Base-by-base conservation (phyloP, 1,284 basidiomycete genomes). In the Phylloporus gajari region DNA sequence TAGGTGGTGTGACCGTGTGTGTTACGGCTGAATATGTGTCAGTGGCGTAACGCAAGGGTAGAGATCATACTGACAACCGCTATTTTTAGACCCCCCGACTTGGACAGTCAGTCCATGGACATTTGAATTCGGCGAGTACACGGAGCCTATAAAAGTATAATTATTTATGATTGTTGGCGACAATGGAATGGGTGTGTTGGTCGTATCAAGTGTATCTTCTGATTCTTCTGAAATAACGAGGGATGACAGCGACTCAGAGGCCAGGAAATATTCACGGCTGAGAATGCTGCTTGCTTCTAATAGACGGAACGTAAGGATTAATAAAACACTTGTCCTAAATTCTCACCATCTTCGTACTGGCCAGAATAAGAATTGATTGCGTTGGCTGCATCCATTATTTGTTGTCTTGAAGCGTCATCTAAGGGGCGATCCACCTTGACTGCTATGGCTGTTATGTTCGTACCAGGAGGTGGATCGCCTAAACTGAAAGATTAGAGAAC, bases 371-470 rank as follows among this genome's bases (percentile, higher is more conserved):
- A 60, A 11, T 32, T 63, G 32, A 71, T 23, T 15, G 58, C 63
- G 5, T 60, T 62, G 0, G 27, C 40, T 7, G 70, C 70, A 15
- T 70, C 53, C 5, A 64, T 21, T n/a, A 74, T 19, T 11, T 65
- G 46, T 53, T 69, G 73, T 5, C 8, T 27, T 46, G 59, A 42
- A 48, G 21, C 19, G 15, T 76, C 75, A 38, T 72, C 72, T 3
- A 75, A 21, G 48, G 70, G 69, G 56, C 44, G 42, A 59, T 76
- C 56, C 8, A 76, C 51, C 35, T 2, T 66, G 46, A 76, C 11
- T 30, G 51, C 67, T 51, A 75, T 67, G 17, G 68, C 75, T 1
- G 7, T 9, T 42, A 75, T 30, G 3, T 7, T 23, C 27, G 61
- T 44, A 58, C 46, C 56, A 3, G 63, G 40, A 25, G 68, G 51